A percentile compares a stretch with the other conserved stretches of the same genome.
Evolutionary conservation across 2,329 filamentous ascomycete genomes (phyloP).

Genomic region (Fusarium kyushuense): DNA sequence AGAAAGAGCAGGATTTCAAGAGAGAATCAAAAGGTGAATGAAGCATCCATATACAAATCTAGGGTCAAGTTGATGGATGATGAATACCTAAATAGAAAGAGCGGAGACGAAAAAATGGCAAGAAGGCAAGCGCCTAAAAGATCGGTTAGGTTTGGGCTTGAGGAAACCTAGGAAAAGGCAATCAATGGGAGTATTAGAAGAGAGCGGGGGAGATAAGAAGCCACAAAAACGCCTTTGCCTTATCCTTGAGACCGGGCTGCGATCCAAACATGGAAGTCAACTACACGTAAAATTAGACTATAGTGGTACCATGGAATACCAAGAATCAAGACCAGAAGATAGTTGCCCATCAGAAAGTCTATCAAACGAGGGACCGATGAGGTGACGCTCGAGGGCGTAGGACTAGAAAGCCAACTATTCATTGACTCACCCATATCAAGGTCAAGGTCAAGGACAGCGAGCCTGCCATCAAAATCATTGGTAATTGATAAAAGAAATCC

Average conservation of each 20-base stretch:
- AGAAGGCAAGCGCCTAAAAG: not conserved
- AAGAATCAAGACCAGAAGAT: not conserved
- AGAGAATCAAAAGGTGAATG: not conserved
- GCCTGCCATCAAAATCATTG: slow-evolving; percentile 7
- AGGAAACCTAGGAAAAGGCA: slow-evolving; percentile 16
- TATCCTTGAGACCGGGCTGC: slow-evolving; percentile 13
- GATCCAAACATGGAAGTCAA: slow-evolving; percentile 11
- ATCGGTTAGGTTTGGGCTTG: slow-evolving; percentile 17
- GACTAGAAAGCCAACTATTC: slow-evolving; percentile 9
- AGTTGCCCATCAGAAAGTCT: slow-evolving; percentile 24
- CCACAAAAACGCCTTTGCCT: slow-evolving; percentile 21
- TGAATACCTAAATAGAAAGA: slow-evolving; percentile 8
- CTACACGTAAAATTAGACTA: slow-evolving; percentile 13
- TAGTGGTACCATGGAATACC: slow-evolving; percentile 8
- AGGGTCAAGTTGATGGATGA: slow-evolving; percentile 1
- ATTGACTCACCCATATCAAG: not conserved
- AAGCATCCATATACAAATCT: not conserved
- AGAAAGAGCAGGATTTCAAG: not conserved
- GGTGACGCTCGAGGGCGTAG: slow-evolving; percentile 26
- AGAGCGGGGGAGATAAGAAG: slow-evolving; percentile 41
- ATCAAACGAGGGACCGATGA: slow-evolving; percentile 34
- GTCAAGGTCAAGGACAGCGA: not conserved
- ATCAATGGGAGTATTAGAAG: slow-evolving; percentile 15
- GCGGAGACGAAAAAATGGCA: not conserved
- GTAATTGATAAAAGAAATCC: slow-evolving; percentile 17